phyloP scores from a whole-genome alignment of 441 rosid species.

The Bocquillonia castaneifolia region DNA sequence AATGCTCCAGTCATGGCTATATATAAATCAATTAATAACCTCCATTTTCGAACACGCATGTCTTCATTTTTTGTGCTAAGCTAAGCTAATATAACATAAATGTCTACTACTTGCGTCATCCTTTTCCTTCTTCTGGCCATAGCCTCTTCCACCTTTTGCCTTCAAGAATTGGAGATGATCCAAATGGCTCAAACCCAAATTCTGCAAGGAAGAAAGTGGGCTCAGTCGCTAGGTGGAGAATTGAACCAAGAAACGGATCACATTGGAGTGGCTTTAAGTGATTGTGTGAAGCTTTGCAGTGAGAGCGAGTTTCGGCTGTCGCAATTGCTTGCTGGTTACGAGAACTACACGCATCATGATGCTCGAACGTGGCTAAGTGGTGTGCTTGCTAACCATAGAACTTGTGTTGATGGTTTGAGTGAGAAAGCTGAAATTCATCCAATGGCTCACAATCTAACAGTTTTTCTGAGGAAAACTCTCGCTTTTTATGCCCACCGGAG shows the following conservation, averaged over 20 bases:
- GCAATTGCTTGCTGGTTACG: constrained; percentile 28
- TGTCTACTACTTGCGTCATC: constrained; percentile 28
- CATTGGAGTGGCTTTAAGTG: constrained; percentile 30
- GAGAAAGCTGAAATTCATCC: constrained; percentile 20
- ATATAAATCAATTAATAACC: neutral
- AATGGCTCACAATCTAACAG: constrained; percentile 36
- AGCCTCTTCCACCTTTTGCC: constrained; percentile 26
- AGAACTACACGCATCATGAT: constrained; percentile 38
- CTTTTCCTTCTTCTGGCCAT: constrained; percentile 14
- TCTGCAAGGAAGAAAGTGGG: constrained; percentile 30
- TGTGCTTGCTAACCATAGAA: constrained; percentile 51
- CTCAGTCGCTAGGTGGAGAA: constrained; percentile 13
- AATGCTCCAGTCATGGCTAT: too few relatives aligned
- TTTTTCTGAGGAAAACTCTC: constrained; percentile 39
- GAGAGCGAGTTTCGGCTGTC: constrained; percentile 46
- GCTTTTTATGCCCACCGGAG: constrained; percentile 30
- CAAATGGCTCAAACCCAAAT: constrained; percentile 35
- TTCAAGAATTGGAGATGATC: constrained; percentile 26
- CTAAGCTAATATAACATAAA: constrained; percentile 22
- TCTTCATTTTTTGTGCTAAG: neutral
- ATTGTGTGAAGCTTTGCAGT: constrained; percentile 50
- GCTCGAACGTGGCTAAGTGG: constrained; percentile 61
- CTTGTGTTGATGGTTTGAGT: constrained; percentile 55
- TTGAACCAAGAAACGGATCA: neutral
- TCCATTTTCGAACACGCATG: constrained; percentile 5